Base-by-base conservation (phyloP, 306 rosid species). In the Quercus suber region DNA sequence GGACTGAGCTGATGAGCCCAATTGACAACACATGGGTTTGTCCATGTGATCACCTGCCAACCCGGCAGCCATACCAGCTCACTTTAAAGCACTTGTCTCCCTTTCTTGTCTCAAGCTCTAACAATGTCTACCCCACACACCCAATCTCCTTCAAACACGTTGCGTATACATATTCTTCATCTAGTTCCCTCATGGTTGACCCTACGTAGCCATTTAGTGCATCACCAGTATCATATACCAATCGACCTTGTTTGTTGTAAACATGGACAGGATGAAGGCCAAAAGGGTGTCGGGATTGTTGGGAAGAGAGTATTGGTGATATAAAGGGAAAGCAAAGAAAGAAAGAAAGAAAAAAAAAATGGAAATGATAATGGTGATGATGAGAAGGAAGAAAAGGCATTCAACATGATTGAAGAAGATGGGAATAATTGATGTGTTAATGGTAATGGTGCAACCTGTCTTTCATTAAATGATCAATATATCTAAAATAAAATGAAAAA, bases 31-130 rank as follows among this genome's bases (percentile, higher is more conserved):
- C 88, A 85, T 87, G 90, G 87, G 64, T 33, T 2, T 83, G 85
- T 60, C 78, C 88, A 83, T 78, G 88, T 80, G 93, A 86, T 73
- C 79, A 63, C 89, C 97, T 86, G 92, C 89, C 90, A 84, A 86
- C 86, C 88, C 82, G 81, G 88, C 96, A 90, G 76, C 84, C 73
- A 83, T 14, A 77, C 75, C 83, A 68, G 68, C 76, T 21, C 82
- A 20, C 78, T 81, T 87, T 61, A 80, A 84, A 58, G 41, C 79
- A 0, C 69, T 89, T 89, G 89, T 88, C 89, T 15, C 92, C 89
- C 79, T 82, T 82, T 81, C 81, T 37, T 82, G 83, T 73, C 53
- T 41, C 45, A 41, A 41, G 45, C 45, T 41, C 23, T 14, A 28
- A 25, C 73, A 25, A 31, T 11, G 19, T 55, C 56, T 58, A 53